phyloP scores from a whole-genome alignment of 2,329 filamentous ascomycete species.

The Venturia carpophila region DNA sequence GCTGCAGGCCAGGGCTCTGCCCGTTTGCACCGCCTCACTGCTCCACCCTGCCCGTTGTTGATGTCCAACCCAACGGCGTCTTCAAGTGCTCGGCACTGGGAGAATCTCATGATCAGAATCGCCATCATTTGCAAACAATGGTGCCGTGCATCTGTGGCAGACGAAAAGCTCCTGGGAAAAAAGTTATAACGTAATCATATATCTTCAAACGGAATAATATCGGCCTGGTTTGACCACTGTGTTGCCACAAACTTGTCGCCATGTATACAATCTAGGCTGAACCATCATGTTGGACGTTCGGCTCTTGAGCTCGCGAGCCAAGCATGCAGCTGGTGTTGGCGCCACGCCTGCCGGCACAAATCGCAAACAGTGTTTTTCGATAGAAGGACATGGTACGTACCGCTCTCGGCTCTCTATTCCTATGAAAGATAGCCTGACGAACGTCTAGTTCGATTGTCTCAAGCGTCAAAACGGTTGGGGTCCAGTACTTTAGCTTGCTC shows the following conservation, averaged over 20 bases:
- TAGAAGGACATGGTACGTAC: too few species aligned
- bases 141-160: background rate
- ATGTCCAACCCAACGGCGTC: background rate
- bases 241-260: background rate
- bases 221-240: background rate
- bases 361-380: background rate
- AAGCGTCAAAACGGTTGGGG: too few species aligned
- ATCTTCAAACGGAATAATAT: too few species aligned
- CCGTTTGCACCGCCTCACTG: background rate
- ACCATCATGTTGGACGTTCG: background rate
- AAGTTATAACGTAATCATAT: background rate
- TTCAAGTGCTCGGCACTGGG: background rate
- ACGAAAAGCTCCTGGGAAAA: background rate
- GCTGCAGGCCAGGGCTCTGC: background rate
- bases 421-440: too few species aligned
- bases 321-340: background rate
- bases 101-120: background rate
- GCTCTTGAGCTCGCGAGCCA: background rate
- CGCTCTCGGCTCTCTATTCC: too few species aligned
- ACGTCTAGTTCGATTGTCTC: too few species aligned
- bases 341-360: background rate
- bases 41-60: background rate
- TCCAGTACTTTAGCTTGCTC: too few species aligned
- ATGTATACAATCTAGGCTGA: background rate
- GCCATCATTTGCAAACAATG: background rate